A percentile compares a stretch with the other conserved stretches of the same genome.
Evolutionary conservation across 2,329 filamentous ascomycete species (phyloP).

Genomic region (Cadophora malorum): DNA sequence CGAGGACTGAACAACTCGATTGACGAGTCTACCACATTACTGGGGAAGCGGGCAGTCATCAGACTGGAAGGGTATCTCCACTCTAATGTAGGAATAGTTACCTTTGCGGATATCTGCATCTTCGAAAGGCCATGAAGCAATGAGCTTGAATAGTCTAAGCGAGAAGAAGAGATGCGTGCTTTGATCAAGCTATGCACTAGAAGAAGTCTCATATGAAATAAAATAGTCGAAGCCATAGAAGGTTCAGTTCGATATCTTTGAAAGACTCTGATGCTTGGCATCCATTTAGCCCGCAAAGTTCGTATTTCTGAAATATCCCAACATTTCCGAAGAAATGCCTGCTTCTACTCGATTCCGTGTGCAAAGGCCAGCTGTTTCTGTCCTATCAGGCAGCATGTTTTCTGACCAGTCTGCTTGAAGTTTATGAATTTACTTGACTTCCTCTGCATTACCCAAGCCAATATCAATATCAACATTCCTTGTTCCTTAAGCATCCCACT

Average conservation of each 20-base stretch:
- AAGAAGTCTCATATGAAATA: constrained; percentile 6
- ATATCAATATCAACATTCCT: background rate
- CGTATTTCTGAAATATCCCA: no score
- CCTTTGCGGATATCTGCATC: constrained; percentile 14
- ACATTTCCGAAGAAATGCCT: no score
- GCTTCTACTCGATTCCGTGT: no score
- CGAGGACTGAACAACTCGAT: constrained; percentile 50
- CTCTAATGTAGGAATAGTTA: constrained; percentile 10
- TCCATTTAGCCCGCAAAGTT: background rate
- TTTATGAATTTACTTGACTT: background rate
- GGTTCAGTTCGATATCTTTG: background rate
- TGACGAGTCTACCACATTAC: background rate
- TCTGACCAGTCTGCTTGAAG: no score
- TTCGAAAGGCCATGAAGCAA: background rate
- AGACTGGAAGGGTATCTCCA: background rate
- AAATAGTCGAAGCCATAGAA: background rate
- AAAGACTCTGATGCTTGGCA: background rate
- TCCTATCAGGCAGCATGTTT: no score
- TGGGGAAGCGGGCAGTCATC: background rate
- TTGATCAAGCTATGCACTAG: background rate
- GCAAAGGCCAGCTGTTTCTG: no score
- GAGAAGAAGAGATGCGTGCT: constrained; percentile 2
- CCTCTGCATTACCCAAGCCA: background rate
- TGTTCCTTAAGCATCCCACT: constrained; percentile 29
- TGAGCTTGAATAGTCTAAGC: background rate